These are phyloP conservation scores for Hymenoscyphus linearis DNA, from an alignment of 2,329 filamentous ascomycete species.

Conservation along the genomic window DNA sequence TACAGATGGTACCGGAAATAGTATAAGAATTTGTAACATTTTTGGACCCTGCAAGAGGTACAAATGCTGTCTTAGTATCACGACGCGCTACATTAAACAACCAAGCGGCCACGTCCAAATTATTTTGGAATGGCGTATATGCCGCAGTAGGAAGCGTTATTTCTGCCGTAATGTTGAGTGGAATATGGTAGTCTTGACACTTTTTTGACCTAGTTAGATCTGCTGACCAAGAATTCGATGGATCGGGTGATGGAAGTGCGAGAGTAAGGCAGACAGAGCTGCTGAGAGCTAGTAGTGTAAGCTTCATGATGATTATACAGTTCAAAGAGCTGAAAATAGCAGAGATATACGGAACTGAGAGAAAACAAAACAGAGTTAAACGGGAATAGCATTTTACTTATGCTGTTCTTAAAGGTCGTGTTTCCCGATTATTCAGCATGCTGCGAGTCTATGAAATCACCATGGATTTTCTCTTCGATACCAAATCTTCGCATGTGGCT, in stretches of 20 bases:
- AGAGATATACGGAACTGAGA: not conserved
- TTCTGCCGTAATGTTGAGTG: not conserved
- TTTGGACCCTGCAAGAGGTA: constrained; percentile 4
- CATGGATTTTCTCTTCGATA: not conserved
- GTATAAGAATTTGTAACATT: constrained; percentile 2
- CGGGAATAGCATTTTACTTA: not conserved
- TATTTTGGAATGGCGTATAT: constrained; percentile 4
- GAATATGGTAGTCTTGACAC: constrained; percentile 7
- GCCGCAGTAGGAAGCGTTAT: not conserved
- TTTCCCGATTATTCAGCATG: not conserved
- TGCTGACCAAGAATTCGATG: not conserved
- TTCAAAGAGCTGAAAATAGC: not conserved
- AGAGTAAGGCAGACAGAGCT: not conserved
- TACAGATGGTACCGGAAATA: constrained; percentile 4
- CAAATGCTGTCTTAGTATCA: constrained; percentile 1
- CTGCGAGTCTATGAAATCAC: not conserved
- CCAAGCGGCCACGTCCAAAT: constrained; percentile 10
- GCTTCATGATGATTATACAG: not conserved
- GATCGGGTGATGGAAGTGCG: not conserved
- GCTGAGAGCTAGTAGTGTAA: not conserved
- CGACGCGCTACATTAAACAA: not conserved
- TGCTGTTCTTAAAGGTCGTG: not conserved
- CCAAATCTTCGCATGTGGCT: not conserved
- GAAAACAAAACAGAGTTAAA: not conserved
- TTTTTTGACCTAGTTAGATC: not conserved